Conservation (phyloP, 495 filamentous ascomycete genomes). For the Neurospora sp. region DNA sequence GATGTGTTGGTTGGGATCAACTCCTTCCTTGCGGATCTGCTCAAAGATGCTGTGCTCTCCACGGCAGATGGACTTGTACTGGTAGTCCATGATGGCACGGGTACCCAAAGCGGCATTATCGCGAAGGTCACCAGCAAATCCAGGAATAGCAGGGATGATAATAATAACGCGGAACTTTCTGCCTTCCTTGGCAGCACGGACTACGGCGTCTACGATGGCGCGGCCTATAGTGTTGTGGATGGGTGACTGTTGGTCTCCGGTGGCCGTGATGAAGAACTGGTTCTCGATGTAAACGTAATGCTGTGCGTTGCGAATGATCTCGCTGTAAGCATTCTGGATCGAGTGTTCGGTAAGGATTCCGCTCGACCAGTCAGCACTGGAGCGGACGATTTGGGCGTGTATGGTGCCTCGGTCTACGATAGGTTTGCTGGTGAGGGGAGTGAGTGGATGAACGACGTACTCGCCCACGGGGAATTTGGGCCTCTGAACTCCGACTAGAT, state of each 20-base stretch:
- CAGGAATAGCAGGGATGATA: constrained; percentile 81
- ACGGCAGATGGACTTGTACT: constrained; percentile 89
- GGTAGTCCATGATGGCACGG: constrained; percentile 95
- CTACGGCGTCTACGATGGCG: constrained; percentile 82
- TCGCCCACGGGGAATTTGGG: constrained; percentile 79
- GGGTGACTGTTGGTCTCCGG: constrained; percentile 73
- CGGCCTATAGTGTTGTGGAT: constrained; percentile 79
- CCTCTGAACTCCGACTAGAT: constrained; percentile 76
- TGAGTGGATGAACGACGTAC: constrained; percentile 73
- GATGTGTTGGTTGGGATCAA: constrained; percentile 71
- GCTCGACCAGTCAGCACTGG: constrained; percentile 90
- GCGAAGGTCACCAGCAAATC: constrained; percentile 85
- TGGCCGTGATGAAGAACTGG: constrained; percentile 96
- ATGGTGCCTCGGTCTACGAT: constrained; percentile 53
- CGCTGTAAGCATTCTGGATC: constrained; percentile 86
- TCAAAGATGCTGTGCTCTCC: constrained; percentile 84
- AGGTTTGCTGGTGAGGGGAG: constrained; percentile 43
- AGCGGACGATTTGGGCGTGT: constrained; percentile 74
- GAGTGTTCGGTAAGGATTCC: constrained; percentile 82
- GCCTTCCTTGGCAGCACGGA: constrained; percentile 69
- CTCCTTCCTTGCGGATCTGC: constrained; percentile 63
- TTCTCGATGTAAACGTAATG: constrained; percentile 97
- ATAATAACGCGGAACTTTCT: constrained; percentile 89
- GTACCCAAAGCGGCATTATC: constrained; percentile 77
- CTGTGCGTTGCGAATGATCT: constrained; percentile 72